Conservation (phyloP, 371 early-diverging fungal species). For the Catenaria anguillulae region DNA sequence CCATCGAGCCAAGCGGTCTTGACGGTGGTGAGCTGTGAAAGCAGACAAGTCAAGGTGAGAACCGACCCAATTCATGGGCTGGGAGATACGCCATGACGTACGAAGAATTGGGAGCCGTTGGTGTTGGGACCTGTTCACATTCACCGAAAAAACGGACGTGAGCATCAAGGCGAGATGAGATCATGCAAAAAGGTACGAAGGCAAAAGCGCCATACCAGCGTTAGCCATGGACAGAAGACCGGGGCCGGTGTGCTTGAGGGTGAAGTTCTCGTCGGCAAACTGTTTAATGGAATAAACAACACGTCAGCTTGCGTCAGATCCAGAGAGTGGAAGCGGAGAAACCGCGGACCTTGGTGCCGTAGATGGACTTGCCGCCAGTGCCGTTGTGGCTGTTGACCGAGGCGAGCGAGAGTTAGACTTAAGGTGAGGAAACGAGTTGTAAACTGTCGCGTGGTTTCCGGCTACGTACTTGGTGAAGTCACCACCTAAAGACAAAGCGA, state of each 20-base stretch:
- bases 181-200: conserved; percentile 30
- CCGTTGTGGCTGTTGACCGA: conserved; percentile 44
- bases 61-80: too few species aligned
- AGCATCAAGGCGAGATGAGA: background rate
- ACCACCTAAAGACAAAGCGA: conserved; percentile 18
- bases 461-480: conserved; percentile 32
- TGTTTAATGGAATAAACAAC: too few species aligned
- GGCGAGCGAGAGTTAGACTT: too few species aligned
- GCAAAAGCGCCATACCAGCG: too few species aligned
- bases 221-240: conserved; percentile 91
- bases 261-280: conserved; percentile 55
- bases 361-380: conserved; percentile 46
- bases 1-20: conserved; percentile 87
- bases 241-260: conserved; percentile 31
- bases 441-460: too few species aligned
- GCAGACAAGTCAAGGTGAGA: too few species aligned
- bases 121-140: conserved; percentile 51
- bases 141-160: too few species aligned
- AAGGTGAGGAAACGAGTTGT: too few species aligned
- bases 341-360: conserved; percentile 48
- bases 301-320: too few species aligned
- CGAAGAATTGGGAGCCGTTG: conserved; percentile 99
- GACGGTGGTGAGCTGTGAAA: conserved; percentile 56
- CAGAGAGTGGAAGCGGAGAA: too few species aligned
- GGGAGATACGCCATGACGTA: too few species aligned